Evolutionary conservation across 345 rosid genomes (phyloP).

Genomic region (Murraya koenigii): DNA sequence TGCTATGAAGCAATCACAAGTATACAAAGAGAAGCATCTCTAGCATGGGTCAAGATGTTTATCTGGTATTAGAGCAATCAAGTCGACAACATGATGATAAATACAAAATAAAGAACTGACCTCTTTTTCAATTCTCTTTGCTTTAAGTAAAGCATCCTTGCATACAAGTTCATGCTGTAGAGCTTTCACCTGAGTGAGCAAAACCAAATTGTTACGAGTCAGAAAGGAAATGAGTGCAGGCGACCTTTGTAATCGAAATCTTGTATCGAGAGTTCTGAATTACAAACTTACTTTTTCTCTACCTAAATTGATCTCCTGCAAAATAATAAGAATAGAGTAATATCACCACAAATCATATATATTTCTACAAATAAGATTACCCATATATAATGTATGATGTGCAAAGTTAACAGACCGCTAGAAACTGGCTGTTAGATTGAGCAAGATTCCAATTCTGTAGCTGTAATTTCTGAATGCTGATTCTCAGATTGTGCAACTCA

Average conservation of each 20-base stretch:
- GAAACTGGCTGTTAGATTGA: slow-evolving; percentile 54
- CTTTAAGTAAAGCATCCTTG: slow-evolving; percentile 53
- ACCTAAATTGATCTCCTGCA: slow-evolving; percentile 58
- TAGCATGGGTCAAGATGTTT: not conserved
- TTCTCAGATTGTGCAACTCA: slow-evolving; percentile 44
- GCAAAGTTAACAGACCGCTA: slow-evolving; percentile 43
- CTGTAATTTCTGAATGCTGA: slow-evolving; percentile 47
- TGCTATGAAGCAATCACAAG: not conserved
- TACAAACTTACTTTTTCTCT: slow-evolving; percentile 43
- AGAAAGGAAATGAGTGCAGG: not conserved
- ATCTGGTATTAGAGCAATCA: not conserved
- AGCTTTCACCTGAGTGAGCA: slow-evolving; percentile 38
- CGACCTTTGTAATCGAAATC: not conserved
- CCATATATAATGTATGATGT: not conserved
- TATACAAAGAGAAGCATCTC: not conserved
- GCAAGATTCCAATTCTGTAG: slow-evolving; percentile 62
- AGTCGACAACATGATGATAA: not conserved
- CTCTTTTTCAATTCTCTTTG: slow-evolving; percentile 23
- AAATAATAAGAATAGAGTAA: slow-evolving; percentile 2
- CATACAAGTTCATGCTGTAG: slow-evolving; percentile 57
- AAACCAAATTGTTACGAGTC: not conserved
- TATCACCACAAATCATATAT: not conserved
- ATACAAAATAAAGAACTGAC: slow-evolving; percentile 19
- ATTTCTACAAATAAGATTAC: not conserved
- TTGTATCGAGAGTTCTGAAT: not conserved